A percentile compares a stretch with the other conserved stretches of the same genome.
Conservation (phyloP, 331 rosid species). For the Dryas integrifolia region DNA sequence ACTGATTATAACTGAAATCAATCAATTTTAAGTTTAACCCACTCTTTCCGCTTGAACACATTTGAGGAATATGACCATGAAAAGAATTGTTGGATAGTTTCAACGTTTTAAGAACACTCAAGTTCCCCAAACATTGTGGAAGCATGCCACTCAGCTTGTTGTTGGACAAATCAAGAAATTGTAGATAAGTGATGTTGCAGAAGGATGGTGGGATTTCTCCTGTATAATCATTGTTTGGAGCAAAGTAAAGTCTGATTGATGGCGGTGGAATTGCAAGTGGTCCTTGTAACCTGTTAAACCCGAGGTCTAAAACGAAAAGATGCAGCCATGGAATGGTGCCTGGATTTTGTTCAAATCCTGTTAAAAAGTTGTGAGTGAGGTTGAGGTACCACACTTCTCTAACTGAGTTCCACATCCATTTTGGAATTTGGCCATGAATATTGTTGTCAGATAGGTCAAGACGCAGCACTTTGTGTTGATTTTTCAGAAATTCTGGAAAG, state of each 20-base stretch:
- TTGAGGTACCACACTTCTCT: not conserved
- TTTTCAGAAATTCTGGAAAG: not conserved
- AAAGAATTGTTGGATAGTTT: no score
- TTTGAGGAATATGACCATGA: no score
- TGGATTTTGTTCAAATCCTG: not conserved
- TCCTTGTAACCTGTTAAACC: constrained; percentile 17
- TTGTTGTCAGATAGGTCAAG: not conserved
- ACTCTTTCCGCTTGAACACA: no score
- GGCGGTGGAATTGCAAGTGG: constrained; percentile 9
- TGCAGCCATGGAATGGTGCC: constrained; percentile 17
- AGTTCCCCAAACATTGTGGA: not conserved
- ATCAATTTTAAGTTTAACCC: not conserved
- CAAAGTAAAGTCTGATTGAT: not conserved
- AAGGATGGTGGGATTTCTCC: not conserved
- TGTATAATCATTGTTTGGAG: not conserved
- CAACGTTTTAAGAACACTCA: no score
- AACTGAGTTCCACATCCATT: not conserved
- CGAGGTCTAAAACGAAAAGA: not conserved
- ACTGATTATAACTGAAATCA: not conserved
- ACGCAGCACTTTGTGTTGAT: not conserved
- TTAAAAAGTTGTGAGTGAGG: not conserved
- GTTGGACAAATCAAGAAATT: not conserved
- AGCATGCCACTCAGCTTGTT: not conserved
- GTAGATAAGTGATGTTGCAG: constrained; percentile 9
- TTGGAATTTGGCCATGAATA: not conserved